phyloP scores from a whole-genome alignment of 225 moss, liverwort and hornwort species.

The Asterella californica region DNA sequence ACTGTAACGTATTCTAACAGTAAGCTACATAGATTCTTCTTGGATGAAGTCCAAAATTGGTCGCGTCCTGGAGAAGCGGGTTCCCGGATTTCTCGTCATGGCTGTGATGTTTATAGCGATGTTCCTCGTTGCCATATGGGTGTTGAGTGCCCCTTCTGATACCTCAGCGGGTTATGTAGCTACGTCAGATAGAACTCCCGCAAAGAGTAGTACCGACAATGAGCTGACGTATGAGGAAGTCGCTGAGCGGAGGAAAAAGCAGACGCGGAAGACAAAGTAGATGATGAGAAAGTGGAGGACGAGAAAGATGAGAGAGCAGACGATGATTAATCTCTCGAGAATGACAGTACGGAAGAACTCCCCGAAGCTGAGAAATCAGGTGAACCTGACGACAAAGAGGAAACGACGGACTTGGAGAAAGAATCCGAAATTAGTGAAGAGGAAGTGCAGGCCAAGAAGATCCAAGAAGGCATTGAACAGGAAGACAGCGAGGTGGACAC shows the following conservation, averaged over 20 bases:
- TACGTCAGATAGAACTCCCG: background rate
- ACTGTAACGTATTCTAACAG: too few relatives aligned
- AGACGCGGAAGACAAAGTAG: conserved; percentile 13
- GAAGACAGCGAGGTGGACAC: background rate
- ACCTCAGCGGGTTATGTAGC: conserved; percentile 16
- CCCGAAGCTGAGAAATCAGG: conserved; percentile 13
- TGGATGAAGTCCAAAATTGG: conserved; percentile 34
- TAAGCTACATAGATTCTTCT: background rate
- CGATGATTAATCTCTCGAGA: background rate
- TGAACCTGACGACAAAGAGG: conserved; percentile 2
- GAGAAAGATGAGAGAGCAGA: too few relatives aligned
- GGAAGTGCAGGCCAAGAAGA: conserved; percentile 13
- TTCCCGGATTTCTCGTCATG: conserved; percentile 43
- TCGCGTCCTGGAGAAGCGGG: conserved; percentile 46
- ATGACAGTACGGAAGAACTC: background rate
- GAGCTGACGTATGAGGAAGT: conserved; percentile 10
- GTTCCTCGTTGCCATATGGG: conserved; percentile 72
- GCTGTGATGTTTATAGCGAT: conserved; percentile 45
- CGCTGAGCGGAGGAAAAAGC: conserved; percentile 19
- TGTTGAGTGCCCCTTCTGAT: conserved; percentile 48
- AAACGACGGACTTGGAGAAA: background rate
- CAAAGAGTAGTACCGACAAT: background rate
- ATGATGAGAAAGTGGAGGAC: background rate
- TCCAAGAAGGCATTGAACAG: conserved; percentile 12
- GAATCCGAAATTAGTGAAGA: conserved; percentile 4